A percentile compares a stretch with the other conserved stretches of the same genome.
phyloP scores from a whole-genome alignment of 495 filamentous ascomycete species.

The Trichoderma reesei region DNA sequence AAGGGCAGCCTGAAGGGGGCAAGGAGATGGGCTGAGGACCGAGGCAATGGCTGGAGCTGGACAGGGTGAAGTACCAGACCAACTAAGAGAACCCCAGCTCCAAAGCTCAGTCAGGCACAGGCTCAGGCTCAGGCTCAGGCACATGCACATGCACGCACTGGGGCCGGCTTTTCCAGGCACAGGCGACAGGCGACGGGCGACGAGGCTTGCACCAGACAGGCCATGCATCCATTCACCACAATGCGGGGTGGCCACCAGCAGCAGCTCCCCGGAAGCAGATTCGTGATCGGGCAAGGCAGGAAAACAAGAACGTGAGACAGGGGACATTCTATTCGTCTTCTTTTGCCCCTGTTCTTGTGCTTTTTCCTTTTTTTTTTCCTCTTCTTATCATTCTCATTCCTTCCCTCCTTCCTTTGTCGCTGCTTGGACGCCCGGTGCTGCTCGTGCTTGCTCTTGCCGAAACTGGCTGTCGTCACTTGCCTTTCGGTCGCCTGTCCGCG shows the following conservation, averaged over 20 bases:
- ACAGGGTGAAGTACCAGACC: background rate
- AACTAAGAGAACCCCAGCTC: background rate
- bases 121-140: no score
- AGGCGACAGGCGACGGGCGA: no score
- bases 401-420: background rate
- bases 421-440: background rate
- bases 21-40: no score
- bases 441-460: conserved; percentile 1
- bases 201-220: no score
- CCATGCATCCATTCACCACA: no score
- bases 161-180: no score
- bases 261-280: no score
- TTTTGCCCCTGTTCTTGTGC: no score
- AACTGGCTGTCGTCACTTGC: background rate
- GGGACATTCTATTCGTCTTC: background rate
- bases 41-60: background rate
- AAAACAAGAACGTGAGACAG: background rate
- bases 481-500: background rate
- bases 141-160: no score
- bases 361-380: background rate
- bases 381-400: background rate
- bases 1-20: background rate
- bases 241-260: no score
- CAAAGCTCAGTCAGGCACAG: no score
- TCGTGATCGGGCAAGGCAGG: background rate